These are phyloP conservation scores for Chaetomium olivaceum DNA, from an alignment of 2,329 filamentous ascomycete genomes.

Conservation along the genomic window DNA sequence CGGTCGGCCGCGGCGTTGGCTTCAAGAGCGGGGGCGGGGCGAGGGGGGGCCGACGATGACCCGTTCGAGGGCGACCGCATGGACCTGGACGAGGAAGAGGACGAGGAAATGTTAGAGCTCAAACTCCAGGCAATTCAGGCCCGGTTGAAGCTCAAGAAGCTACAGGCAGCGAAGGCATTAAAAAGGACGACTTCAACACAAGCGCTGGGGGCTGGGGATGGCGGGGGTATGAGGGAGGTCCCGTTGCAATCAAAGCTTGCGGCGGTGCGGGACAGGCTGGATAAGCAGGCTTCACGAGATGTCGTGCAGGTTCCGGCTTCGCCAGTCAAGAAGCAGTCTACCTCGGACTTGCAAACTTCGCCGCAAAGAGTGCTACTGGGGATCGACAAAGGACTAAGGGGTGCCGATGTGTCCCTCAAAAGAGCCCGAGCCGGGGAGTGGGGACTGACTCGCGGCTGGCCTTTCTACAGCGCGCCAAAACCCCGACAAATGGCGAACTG, in stretches of 20 bases:
- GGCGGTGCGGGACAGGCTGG: constrained; percentile 30
- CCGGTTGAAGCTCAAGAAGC: constrained; percentile 79
- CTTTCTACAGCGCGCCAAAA: constrained; percentile 49
- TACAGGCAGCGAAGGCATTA: constrained; percentile 65
- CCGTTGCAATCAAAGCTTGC: constrained; percentile 33
- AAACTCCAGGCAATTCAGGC: constrained; percentile 88
- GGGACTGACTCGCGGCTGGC: constrained; percentile 31
- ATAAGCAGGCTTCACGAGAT: constrained; percentile 38
- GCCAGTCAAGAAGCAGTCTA: constrained; percentile 63
- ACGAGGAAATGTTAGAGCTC: constrained; percentile 86
- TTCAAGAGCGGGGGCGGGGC: constrained; percentile 25
- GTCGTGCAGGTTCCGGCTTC: constrained; percentile 73
- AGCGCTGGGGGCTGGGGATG: constrained; percentile 9
- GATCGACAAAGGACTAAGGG: constrained; percentile 80
- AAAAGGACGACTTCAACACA: constrained; percentile 26
- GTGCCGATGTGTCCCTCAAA: constrained; percentile 80
- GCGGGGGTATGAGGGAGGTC: constrained; percentile 32
- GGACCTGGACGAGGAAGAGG: constrained; percentile 65
- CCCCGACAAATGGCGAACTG: constrained; percentile 38
- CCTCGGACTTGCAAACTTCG: constrained; percentile 61
- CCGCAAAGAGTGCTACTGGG: constrained; percentile 79
- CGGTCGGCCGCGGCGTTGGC: constrained; percentile 39
- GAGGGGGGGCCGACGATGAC: constrained; percentile 31
- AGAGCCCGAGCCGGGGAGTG: constrained; percentile 59
- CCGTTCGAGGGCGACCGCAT: constrained; percentile 36